Percentiles rank a stretch among this genome's conserved stretches.
Conservation (phyloP, 345 rosid species). For the Linum tenue region DNA sequence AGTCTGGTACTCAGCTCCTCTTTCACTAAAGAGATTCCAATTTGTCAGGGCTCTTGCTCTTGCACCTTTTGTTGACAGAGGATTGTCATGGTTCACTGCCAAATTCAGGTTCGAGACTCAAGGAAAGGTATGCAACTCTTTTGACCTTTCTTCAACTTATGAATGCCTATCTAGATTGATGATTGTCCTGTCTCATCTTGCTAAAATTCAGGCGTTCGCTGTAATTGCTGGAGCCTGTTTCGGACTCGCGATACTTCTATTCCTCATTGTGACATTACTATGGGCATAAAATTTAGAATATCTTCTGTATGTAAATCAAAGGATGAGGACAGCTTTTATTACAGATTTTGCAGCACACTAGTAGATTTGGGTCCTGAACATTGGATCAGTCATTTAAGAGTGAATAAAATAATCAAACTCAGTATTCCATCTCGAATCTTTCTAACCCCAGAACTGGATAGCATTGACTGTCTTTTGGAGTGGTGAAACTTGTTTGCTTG, state of each 20-base stretch:
- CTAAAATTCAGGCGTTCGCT: conserved; percentile 47
- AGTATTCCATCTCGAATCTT: conserved; percentile 18
- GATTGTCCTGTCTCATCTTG: not conserved
- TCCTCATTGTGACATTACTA: conserved; percentile 54
- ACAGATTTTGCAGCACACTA: too few species aligned
- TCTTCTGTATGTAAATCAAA: too few species aligned
- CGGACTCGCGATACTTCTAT: conserved; percentile 59
- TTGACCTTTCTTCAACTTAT: not conserved
- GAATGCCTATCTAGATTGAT: not conserved
- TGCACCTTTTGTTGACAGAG: conserved; percentile 76
- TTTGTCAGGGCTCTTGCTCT: conserved; percentile 75
- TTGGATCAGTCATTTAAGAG: too few species aligned
- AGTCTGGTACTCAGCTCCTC: too few species aligned
- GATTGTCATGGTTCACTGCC: conserved; percentile 69
- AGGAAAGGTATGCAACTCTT: conserved; percentile 47
- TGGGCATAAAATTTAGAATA: conserved; percentile 31
- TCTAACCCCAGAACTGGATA: conserved; percentile 37
- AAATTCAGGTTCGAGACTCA: conserved; percentile 60
- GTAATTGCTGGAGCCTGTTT: conserved; percentile 62
- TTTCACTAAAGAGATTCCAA: not conserved
- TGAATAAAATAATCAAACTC: not conserved
- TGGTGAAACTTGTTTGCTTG: conserved; percentile 54
- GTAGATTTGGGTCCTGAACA: too few species aligned
- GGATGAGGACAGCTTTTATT: too few species aligned
- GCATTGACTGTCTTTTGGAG: conserved; percentile 39